A percentile compares a stretch with the other conserved stretches of the same genome.
phyloP scores from a whole-genome alignment of 2,329 filamentous ascomycete genomes.

The Aspergillus novofumigatus region DNA sequence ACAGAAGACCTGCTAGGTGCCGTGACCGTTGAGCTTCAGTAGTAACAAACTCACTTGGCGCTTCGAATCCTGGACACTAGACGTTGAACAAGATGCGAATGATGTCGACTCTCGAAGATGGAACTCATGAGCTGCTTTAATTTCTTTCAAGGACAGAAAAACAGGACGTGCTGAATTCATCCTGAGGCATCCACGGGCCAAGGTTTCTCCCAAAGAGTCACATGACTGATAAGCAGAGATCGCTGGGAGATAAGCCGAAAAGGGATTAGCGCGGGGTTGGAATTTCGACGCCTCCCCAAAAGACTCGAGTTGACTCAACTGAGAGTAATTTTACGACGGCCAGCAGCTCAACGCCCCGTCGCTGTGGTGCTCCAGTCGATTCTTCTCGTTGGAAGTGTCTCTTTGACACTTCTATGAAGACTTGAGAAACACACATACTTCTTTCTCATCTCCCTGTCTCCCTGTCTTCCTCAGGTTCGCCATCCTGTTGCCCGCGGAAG shows the following conservation, averaged over 20 bases:
- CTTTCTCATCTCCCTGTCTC: neutral
- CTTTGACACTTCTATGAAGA: slow-evolving; percentile 11
- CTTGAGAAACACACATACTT: slow-evolving; percentile 10
- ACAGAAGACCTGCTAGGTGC: neutral
- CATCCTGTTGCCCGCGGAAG: neutral
- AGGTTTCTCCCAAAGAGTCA: slow-evolving; percentile 6
- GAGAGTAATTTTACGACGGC: slow-evolving; percentile 13
- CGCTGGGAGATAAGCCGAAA: slow-evolving; percentile 21
- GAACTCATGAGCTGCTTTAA: neutral
- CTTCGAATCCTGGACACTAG: neutral
- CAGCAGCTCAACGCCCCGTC: slow-evolving; percentile 17
- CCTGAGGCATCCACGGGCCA: slow-evolving; percentile 3
- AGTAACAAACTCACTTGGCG: neutral
- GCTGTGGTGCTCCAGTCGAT: slow-evolving; percentile 16
- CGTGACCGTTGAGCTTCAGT: neutral
- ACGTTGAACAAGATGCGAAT: neutral
- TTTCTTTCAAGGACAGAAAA: neutral
- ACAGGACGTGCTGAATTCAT: neutral
- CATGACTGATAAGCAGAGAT: slow-evolving; percentile 19
- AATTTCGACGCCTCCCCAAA: slow-evolving; percentile 8
- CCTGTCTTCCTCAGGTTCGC: neutral
- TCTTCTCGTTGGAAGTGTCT: slow-evolving; percentile 18
- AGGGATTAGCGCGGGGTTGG: slow-evolving; percentile 23
- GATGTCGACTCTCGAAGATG: neutral
- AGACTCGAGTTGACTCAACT: slow-evolving; percentile 1